These are phyloP conservation scores for Mycena albidolilacea DNA, from an alignment of 768 basidiomycete genomes.

Conservation along the genomic window DNA sequence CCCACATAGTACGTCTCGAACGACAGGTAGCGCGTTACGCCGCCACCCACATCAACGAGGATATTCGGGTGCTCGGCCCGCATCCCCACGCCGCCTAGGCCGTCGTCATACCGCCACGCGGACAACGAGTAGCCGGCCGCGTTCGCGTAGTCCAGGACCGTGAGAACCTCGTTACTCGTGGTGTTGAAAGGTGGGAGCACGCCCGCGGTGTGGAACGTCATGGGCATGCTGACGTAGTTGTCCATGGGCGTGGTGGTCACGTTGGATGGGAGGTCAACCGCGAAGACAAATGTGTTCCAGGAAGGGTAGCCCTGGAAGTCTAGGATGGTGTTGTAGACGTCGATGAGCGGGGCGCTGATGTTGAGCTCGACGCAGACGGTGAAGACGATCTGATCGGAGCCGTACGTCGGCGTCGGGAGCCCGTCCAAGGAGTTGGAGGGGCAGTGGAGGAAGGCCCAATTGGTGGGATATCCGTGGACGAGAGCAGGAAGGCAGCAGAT, in stretches of 20 bases:
- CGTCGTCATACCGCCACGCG: slow-evolving; percentile 27
- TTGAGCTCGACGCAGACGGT: slow-evolving; percentile 28
- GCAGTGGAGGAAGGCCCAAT: slow-evolving; percentile 29
- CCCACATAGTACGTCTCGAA: slow-evolving; percentile 29
- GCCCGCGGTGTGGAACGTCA: slow-evolving; percentile 28
- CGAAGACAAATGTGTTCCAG: slow-evolving; percentile 27
- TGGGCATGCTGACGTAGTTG: slow-evolving; percentile 24
- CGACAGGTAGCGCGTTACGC: slow-evolving; percentile 26
- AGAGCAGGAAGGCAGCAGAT: slow-evolving; percentile 14
- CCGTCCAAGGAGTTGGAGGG: slow-evolving; percentile 17
- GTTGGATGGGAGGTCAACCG: slow-evolving; percentile 27
- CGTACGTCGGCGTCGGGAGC: slow-evolving; percentile 28
- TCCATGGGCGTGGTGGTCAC: slow-evolving; percentile 23
- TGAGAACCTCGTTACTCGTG: slow-evolving; percentile 26
- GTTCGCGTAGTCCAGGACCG: slow-evolving; percentile 20
- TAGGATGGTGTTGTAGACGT: slow-evolving; percentile 26
- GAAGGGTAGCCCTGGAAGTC: slow-evolving; percentile 26
- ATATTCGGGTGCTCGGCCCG: slow-evolving; percentile 29
- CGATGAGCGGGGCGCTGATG: slow-evolving; percentile 24
- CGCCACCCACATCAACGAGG: slow-evolving; percentile 25
- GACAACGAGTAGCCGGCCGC: slow-evolving; percentile 21
- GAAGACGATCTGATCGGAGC: slow-evolving; percentile 23
- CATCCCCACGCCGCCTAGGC: slow-evolving; percentile 24
- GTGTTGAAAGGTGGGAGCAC: slow-evolving; percentile 21
- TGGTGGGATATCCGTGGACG: slow-evolving; percentile 13